Evolutionary conservation across 2,329 filamentous ascomycete genomes (phyloP).

Genomic region (Botrytis squamosa): DNA sequence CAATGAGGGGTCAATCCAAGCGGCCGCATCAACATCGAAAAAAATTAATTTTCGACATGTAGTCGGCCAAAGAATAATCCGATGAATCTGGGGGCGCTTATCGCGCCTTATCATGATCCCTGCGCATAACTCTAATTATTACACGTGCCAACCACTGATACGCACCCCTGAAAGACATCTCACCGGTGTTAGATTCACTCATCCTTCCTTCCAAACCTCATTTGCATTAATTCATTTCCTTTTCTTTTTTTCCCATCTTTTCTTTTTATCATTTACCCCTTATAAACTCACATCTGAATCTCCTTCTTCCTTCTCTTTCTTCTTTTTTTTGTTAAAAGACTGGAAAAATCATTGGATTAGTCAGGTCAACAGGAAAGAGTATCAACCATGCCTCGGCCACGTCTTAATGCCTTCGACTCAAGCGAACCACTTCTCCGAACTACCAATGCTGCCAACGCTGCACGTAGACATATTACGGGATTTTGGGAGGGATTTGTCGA

Average conservation of each 20-base stretch:
- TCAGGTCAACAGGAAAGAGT: background rate
- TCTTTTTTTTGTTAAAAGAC: background rate
- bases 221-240: background rate
- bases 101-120: conserved; percentile 10
- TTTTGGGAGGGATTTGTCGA: conserved; percentile 65
- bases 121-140: background rate
- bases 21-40: conserved; percentile 12
- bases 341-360: background rate
- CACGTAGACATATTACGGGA: conserved; percentile 42
- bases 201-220: background rate
- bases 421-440: conserved; percentile 33
- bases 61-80: conserved; percentile 3
- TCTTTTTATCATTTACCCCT: background rate
- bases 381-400: conserved; percentile 25
- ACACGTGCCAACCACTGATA: conserved; percentile 22
- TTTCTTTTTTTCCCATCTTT: background rate
- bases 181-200: conserved; percentile 8
- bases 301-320: background rate
- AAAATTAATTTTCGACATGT: conserved; percentile 1
- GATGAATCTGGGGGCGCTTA: conserved; percentile 16
- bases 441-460: conserved; percentile 28
- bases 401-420: conserved; percentile 27
- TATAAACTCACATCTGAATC: background rate
- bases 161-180: conserved; percentile 6
- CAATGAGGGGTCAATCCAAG: background rate